Evolutionary conservation across 768 basidiomycete species (phyloP).

Genomic region (Myochromella boudieri): DNA sequence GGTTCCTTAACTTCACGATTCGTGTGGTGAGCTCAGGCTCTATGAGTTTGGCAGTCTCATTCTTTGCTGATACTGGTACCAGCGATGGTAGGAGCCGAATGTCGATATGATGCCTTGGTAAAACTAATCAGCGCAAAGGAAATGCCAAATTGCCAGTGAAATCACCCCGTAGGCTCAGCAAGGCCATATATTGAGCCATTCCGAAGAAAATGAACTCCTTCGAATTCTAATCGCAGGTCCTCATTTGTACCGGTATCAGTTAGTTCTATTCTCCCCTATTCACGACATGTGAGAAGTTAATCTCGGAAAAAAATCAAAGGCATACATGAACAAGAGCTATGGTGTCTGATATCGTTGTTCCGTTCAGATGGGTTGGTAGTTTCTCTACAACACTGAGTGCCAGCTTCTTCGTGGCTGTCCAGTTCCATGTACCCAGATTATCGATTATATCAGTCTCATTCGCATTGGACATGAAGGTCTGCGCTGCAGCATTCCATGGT

Average conservation of each 20-base stretch:
- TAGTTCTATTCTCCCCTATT: slow-evolving; percentile 74
- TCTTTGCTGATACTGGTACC: slow-evolving; percentile 54
- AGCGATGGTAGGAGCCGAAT: slow-evolving; percentile 65
- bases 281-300: slow-evolving; percentile 1
- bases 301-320: slow-evolving; percentile 8
- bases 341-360: slow-evolving; percentile 33
- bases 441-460: slow-evolving; percentile 53
- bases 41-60: slow-evolving; percentile 59
- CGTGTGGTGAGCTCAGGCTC: slow-evolving; percentile 59
- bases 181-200: slow-evolving; percentile 81
- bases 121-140: too few species aligned
- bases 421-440: slow-evolving; percentile 63
- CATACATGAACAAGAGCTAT: slow-evolving; percentile 69
- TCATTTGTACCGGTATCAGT: slow-evolving; percentile 49
- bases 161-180: slow-evolving; percentile 63
- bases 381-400: slow-evolving; percentile 69
- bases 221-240: slow-evolving; percentile 69
- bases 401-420: slow-evolving; percentile 62
- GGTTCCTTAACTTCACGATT: slow-evolving; percentile 56
- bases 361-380: slow-evolving; percentile 36
- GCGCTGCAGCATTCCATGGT: slow-evolving; percentile 52
- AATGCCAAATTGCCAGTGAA: too few species aligned
- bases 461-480: slow-evolving; percentile 45
- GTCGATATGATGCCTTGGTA: slow-evolving; percentile 54
- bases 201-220: slow-evolving; percentile 71